These are phyloP conservation scores for Odonthalia washingtoniensis DNA, from an alignment of 31 red algal genomes.

Conservation along the genomic window DNA sequence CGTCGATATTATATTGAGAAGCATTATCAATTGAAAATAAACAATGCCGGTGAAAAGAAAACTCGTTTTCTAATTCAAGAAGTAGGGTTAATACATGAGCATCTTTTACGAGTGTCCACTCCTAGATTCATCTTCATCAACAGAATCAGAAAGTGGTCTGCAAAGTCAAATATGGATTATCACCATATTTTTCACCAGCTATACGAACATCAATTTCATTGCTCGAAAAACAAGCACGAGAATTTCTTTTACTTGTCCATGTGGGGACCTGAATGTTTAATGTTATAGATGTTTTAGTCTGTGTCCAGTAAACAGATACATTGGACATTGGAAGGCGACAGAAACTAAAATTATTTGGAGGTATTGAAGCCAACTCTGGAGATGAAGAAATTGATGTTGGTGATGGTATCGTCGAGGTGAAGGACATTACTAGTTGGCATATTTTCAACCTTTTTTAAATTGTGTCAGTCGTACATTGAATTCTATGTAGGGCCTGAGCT, in stretches of 20 bases:
- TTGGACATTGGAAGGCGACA: slow-evolving; percentile 15
- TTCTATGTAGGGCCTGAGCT: no score
- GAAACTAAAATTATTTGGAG: slow-evolving; percentile 53
- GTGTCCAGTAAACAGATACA: slow-evolving; percentile 53
- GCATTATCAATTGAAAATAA: slow-evolving; percentile 68
- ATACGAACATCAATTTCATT: slow-evolving; percentile 38
- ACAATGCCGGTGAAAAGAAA: slow-evolving; percentile 54
- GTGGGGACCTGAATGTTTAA: slow-evolving; percentile 60
- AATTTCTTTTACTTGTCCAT: slow-evolving; percentile 49
- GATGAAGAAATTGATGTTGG: no score
- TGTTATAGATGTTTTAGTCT: slow-evolving; percentile 58
- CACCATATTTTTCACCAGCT: background rate
- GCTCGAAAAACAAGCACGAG: slow-evolving; percentile 41
- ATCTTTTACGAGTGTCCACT: slow-evolving; percentile 60
- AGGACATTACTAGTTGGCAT: no score
- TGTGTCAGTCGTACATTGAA: no score
- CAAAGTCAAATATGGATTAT: slow-evolving; percentile 20
- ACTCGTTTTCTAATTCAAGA: slow-evolving; percentile 71
- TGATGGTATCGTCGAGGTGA: no score
- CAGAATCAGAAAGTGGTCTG: slow-evolving; percentile 32
- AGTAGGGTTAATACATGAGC: slow-evolving; percentile 46
- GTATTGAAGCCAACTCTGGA: no score
- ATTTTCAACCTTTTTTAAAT: no score
- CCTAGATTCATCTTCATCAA: slow-evolving; percentile 64
- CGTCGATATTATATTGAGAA: slow-evolving; percentile 51